These are phyloP conservation scores for Colletotrichum sp. DNA, from an alignment of 2,329 filamentous ascomycete species.

Conservation along the genomic window DNA sequence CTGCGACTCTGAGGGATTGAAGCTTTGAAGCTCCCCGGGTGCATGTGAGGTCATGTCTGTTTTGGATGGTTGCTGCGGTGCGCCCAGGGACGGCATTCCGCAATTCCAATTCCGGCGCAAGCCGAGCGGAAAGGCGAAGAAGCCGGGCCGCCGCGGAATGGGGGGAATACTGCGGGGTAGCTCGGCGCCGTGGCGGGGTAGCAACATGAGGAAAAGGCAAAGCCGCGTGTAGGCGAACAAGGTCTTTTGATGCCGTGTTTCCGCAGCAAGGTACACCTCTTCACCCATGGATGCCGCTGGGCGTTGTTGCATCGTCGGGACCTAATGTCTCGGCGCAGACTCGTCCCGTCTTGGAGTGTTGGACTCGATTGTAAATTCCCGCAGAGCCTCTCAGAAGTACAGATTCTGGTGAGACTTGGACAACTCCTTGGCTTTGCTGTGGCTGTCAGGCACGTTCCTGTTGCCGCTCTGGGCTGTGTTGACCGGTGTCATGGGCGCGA, in stretches of 20 bases:
- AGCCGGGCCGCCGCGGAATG: constrained; percentile 14
- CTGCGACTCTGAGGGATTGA: background rate
- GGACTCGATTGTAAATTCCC: background rate
- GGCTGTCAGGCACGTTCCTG: background rate
- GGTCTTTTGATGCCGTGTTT: background rate
- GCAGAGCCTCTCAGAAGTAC: constrained; percentile 3
- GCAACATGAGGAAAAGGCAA: background rate
- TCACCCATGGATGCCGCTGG: background rate
- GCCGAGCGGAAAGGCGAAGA: constrained; percentile 19
- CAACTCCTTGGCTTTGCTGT: constrained; percentile 10
- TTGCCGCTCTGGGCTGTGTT: background rate
- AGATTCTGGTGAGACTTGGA: constrained; percentile 15
- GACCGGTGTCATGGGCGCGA: background rate
- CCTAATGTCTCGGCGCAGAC: background rate
- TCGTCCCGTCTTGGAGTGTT: background rate
- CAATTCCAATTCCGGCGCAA: constrained; percentile 23
- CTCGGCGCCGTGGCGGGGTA: constrained; percentile 9
- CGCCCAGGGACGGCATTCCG: background rate
- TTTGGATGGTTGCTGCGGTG: background rate
- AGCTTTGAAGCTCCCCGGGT: background rate
- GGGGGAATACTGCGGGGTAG: constrained; percentile 5
- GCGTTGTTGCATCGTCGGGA: background rate
- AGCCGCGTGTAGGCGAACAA: constrained; percentile 9
- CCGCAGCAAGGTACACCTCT: background rate
- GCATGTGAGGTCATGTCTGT: constrained; percentile 4